Conservation (phyloP, 805 yeast genomes). For the Lachancea meyersii region DNA sequence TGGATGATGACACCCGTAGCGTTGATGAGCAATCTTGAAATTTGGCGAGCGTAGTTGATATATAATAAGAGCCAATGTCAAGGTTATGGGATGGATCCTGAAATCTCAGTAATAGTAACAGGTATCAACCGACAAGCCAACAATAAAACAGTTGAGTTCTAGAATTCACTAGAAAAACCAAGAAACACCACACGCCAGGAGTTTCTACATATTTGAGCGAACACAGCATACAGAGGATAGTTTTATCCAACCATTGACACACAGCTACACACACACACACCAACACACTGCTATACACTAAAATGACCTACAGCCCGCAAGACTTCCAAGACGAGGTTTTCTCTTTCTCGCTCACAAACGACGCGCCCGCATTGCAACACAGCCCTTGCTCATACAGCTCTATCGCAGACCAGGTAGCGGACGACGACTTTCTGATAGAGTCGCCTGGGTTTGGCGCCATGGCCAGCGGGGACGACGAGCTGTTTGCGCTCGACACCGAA, state of each 20-base stretch:
- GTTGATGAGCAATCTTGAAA: not conserved
- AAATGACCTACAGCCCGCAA: slow-evolving; percentile 4
- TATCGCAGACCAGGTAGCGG: slow-evolving; percentile 1
- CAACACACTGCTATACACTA: too few relatives aligned
- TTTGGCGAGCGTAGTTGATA: not conserved
- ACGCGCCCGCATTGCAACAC: slow-evolving; percentile 5
- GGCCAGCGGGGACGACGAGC: slow-evolving; percentile 6
- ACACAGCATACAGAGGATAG: not conserved
- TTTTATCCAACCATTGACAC: too few relatives aligned
- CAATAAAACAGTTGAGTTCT: too few relatives aligned
- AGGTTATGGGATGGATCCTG: not conserved
- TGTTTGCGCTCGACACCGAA: slow-evolving; percentile 16
- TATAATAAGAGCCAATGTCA: not conserved
- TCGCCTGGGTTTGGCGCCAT: slow-evolving; percentile 5
- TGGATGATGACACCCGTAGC: not conserved
- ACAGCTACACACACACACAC: not conserved
- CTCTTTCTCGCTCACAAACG: slow-evolving; percentile 12
- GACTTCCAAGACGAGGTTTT: slow-evolving; percentile 12
- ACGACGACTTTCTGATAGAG: slow-evolving; percentile 8
- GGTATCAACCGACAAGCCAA: too few relatives aligned
- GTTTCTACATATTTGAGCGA: not conserved
- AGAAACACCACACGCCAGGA: too few relatives aligned
- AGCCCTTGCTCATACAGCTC: slow-evolving; percentile 8
- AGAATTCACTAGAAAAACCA: too few relatives aligned
- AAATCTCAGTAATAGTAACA: too few relatives aligned